A percentile compares a stretch with the other conserved stretches of the same genome.
Conservation (phyloP, 75 land plant genomes). For the Picea sitchensis region DNA sequence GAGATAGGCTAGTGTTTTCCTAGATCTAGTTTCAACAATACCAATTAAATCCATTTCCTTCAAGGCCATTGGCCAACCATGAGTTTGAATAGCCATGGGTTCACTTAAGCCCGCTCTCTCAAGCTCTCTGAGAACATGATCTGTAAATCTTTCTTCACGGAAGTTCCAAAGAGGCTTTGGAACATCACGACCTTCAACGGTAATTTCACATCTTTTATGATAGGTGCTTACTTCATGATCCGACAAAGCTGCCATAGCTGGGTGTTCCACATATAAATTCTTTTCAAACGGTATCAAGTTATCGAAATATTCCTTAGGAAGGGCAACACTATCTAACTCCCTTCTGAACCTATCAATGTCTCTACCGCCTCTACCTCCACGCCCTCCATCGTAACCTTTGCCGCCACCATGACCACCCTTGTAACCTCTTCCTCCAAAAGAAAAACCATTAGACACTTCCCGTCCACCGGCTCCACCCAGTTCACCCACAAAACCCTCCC, state of each 20-base stretch:
- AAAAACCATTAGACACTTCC: no score
- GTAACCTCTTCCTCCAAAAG: no score
- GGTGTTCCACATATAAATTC: conserved; percentile 86
- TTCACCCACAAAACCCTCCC: no score
- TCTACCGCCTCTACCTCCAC: conserved; percentile 33
- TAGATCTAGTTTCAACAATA: conserved; percentile 95
- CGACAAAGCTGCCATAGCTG: conserved; percentile 63
- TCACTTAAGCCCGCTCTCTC: conserved; percentile 79
- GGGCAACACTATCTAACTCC: conserved; percentile 60
- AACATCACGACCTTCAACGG: conserved; percentile 78
- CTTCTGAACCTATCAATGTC: conserved; percentile 33
- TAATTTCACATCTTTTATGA: conserved; percentile 66
- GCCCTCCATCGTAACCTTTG: conserved; percentile 32
- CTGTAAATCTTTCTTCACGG: conserved; percentile 87
- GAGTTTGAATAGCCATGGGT: conserved; percentile 95
- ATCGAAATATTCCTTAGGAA: conserved; percentile 77
- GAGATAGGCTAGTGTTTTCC: conserved; percentile 89
- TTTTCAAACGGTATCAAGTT: conserved; percentile 80
- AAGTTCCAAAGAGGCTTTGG: conserved; percentile 81
- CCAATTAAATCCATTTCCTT: conserved; percentile 93
- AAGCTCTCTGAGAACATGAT: conserved; percentile 76
- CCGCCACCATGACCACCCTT: no score
- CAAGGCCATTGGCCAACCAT: conserved; percentile 99
- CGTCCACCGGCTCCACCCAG: no score
- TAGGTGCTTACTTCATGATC: conserved; percentile 71